A percentile compares a stretch with the other conserved stretches of the same genome.
These are phyloP conservation scores for Diaporthe amygdali DNA, from an alignment of 2,329 filamentous ascomycete genomes.

Conservation along the genomic window DNA sequence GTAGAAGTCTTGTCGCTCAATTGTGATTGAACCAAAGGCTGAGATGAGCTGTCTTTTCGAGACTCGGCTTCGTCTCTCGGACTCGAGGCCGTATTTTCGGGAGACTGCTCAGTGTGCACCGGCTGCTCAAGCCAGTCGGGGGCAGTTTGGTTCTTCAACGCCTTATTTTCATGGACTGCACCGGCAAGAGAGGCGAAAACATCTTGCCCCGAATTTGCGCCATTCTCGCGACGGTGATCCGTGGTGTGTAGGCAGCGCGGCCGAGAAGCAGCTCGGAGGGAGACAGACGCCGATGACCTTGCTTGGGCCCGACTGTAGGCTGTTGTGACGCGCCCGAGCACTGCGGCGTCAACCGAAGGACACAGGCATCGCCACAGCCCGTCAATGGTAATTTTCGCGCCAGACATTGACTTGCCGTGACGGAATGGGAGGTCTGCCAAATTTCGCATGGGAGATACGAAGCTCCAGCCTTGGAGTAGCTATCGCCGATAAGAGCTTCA, in stretches of 20 bases:
- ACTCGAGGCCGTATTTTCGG: not conserved
- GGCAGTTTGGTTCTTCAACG: not conserved
- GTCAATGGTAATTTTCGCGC: conserved; percentile 51
- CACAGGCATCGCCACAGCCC: conserved; percentile 70
- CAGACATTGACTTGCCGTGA: conserved; percentile 36
- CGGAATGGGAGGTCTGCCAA: not conserved
- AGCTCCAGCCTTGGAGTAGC: not conserved
- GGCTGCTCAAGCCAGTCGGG: not conserved
- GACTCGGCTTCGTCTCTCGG: not conserved
- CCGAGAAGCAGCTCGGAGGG: not conserved
- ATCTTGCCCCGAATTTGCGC: not conserved
- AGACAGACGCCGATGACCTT: conserved; percentile 22
- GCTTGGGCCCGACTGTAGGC: conserved; percentile 4
- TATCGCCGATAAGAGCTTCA: not conserved
- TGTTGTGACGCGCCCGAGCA: conserved; percentile 39
- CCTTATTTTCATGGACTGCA: not conserved
- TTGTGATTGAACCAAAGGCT: not conserved
- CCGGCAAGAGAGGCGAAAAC: not conserved
- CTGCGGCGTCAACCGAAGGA: conserved; percentile 54
- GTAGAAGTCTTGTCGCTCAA: not conserved
- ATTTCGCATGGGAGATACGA: not conserved
- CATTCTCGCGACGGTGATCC: not conserved
- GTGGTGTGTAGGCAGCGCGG: conserved; percentile 12
- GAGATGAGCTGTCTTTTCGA: not conserved
- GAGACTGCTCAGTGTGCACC: not conserved